A percentile compares a stretch with the other conserved stretches of the same genome.
These are phyloP conservation scores for Umbelopsis sp. DNA, from an alignment of 192 early-diverging fungal species.

Conservation along the genomic window DNA sequence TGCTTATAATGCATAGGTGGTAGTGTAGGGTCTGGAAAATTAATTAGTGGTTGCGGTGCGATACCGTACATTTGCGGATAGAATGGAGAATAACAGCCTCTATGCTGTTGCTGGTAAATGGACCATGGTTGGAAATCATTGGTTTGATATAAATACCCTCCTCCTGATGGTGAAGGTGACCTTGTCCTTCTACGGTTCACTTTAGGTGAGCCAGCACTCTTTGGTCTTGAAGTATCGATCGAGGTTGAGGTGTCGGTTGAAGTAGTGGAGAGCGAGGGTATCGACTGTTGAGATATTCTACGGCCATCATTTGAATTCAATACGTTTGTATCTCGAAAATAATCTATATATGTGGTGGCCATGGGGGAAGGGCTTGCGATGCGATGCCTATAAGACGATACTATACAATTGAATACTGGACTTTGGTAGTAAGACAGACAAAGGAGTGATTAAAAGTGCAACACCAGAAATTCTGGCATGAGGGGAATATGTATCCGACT, in stretches of 20 bases:
- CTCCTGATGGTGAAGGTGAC: background rate
- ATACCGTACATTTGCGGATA: background rate
- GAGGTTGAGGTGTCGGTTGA: background rate
- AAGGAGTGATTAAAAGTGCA: background rate
- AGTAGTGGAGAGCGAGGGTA: background rate
- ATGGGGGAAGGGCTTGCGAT: background rate
- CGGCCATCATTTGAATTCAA: background rate
- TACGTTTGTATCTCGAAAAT: background rate
- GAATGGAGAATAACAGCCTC: background rate
- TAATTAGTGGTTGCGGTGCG: background rate
- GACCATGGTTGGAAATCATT: background rate
- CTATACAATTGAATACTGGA: background rate
- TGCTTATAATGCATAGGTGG: background rate
- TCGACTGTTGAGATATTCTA: conserved; percentile 7
- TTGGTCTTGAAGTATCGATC: background rate
- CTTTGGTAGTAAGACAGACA: background rate
- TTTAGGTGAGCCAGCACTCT: background rate
- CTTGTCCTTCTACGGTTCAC: background rate
- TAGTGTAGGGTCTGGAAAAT: background rate
- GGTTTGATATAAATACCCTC: background rate
- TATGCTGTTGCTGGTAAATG: background rate
- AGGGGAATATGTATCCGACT: conserved; percentile 8
- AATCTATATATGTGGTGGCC: background rate
- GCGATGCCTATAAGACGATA: background rate
- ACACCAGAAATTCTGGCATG: background rate